A percentile compares a stretch with the other conserved stretches of the same genome.
phyloP scores from a whole-genome alignment of 2,329 filamentous ascomycete species.

The Byssochlamys sp. region DNA sequence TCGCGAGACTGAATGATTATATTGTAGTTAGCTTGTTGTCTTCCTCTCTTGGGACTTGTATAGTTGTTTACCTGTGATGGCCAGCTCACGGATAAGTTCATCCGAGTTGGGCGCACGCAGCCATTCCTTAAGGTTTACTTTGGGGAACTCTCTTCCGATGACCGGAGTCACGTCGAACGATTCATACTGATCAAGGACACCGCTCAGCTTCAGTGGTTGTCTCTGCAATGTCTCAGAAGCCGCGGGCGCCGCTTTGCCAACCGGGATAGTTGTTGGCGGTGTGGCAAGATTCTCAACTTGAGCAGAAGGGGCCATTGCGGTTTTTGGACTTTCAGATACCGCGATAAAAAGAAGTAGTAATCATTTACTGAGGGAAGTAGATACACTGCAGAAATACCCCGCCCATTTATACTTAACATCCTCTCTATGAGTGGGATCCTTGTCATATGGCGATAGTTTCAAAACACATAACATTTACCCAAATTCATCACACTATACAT shows the following conservation, averaged over 20 bases:
- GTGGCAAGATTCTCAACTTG: neutral
- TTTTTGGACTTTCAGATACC: neutral
- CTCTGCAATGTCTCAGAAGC: neutral
- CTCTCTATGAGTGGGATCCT: neutral
- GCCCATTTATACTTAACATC: neutral
- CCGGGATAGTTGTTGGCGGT: neutral
- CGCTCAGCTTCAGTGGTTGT: constrained; percentile 30
- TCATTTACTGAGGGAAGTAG: neutral
- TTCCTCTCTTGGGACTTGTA: neutral
- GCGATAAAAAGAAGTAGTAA: neutral
- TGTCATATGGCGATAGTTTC: neutral
- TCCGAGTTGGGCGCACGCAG: constrained; percentile 26
- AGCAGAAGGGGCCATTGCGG: neutral
- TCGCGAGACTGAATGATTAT: neutral
- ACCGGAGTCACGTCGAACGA: constrained; percentile 43
- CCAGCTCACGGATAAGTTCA: constrained; percentile 26
- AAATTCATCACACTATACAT: neutral
- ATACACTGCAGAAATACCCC: too few species aligned
- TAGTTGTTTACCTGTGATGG: constrained; percentile 19
- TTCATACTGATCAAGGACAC: constrained; percentile 35
- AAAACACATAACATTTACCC: neutral
- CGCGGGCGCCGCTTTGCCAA: neutral
- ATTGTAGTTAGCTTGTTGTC: neutral
- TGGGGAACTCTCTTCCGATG: constrained; percentile 42
- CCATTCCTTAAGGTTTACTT: constrained; percentile 42